Evolutionary conservation across 331 rosid genomes (phyloP).

Genomic region (Malus hybrid): DNA sequence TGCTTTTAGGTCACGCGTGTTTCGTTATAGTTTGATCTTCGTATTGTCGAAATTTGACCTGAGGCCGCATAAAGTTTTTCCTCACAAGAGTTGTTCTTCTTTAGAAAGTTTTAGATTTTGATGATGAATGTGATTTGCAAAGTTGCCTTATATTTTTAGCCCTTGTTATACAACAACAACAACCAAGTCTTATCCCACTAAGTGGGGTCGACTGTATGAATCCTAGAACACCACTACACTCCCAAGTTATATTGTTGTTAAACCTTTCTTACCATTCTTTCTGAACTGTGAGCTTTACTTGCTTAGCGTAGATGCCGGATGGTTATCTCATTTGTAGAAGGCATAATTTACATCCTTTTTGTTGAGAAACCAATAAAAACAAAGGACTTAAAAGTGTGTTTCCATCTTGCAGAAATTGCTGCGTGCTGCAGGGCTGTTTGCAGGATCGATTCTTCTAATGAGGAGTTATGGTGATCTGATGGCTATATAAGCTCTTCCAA

Average conservation of each 20-base stretch:
- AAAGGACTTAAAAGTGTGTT: background rate
- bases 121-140: background rate
- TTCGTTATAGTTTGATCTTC: background rate
- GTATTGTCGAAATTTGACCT: background rate
- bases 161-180: background rate
- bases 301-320: background rate
- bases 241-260: background rate
- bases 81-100: background rate
- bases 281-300: background rate
- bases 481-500: slow-evolving; percentile 48
- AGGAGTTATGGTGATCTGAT: slow-evolving; percentile 81
- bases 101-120: background rate
- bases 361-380: background rate
- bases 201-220: background rate
- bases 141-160: background rate
- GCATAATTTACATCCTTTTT: background rate
- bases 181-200: too few species aligned
- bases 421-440: slow-evolving; percentile 76
- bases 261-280: background rate
- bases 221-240: too few species aligned
- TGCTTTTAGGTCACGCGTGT: background rate
- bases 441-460: slow-evolving; percentile 71
- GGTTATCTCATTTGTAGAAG: background rate
- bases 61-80: background rate
- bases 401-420: slow-evolving; percentile 63